Evolutionary conservation across 2,329 filamentous ascomycete genomes (phyloP).

Genomic region (Xylaria sp.): DNA sequence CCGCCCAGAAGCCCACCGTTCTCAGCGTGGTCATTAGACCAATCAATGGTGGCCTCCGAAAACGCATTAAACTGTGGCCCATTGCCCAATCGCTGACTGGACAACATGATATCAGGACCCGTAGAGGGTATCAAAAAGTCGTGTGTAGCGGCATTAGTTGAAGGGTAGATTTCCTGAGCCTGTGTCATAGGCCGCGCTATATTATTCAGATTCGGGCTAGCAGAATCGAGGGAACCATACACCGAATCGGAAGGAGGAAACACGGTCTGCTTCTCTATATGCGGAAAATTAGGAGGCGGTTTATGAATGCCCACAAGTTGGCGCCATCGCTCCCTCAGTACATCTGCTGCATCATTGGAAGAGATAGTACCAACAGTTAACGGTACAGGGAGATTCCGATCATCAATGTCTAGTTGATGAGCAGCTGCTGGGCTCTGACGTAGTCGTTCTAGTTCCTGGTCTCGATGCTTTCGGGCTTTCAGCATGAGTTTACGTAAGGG

Average conservation of each 20-base stretch:
- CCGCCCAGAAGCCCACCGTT: conserved; percentile 38
- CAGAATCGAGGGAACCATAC: background rate
- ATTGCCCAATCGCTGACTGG: background rate
- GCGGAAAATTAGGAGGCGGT: background rate
- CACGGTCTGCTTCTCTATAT: background rate
- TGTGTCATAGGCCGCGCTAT: background rate
- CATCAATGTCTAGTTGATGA: conserved; percentile 39
- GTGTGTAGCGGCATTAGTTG: background rate
- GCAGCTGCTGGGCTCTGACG: conserved; percentile 37
- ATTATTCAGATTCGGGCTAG: background rate
- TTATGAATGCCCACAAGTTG: conserved; percentile 32
- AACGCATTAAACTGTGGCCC: conserved; percentile 1
- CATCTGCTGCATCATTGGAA: conserved; percentile 31
- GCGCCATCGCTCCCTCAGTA: conserved; percentile 43
- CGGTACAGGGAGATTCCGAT: conserved; percentile 37
- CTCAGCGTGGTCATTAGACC: conserved; percentile 2
- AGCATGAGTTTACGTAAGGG: conserved; percentile 49
- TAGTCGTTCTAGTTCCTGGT: conserved; percentile 44
- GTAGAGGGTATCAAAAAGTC: background rate
- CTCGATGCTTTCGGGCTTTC: conserved; percentile 46
- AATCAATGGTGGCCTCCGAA: conserved; percentile 1
- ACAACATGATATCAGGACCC: background rate
- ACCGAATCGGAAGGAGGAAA: background rate
- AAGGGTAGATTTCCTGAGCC: background rate
- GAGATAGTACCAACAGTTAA: conserved; percentile 40